Conservation (phyloP, 495 filamentous ascomycete genomes). For the Haplographium delicatum region DNA sequence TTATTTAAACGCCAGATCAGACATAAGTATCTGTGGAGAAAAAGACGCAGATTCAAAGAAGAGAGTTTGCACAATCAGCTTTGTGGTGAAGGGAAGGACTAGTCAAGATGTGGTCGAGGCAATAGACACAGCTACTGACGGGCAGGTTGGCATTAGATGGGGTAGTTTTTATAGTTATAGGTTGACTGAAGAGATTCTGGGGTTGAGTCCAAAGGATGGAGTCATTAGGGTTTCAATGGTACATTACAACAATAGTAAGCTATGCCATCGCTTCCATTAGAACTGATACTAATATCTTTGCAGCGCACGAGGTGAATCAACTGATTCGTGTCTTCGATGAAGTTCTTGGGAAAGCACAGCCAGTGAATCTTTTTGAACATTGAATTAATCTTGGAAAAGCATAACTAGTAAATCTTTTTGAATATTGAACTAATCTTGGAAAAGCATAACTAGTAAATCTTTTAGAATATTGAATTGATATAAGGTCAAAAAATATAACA, state of each 20-base stretch:
- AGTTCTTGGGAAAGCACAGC: slow-evolving; percentile 9
- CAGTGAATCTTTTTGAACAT: too few species aligned
- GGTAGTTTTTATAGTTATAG: slow-evolving; percentile 64
- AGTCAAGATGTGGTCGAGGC: slow-evolving; percentile 54
- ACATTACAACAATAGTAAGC: slow-evolving; percentile 71
- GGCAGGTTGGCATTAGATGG: slow-evolving; percentile 54
- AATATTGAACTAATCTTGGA: too few species aligned
- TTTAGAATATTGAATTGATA: too few species aligned
- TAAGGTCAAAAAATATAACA: too few species aligned
- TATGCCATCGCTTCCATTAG: neutral
- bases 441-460: too few species aligned
- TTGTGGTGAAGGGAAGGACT: slow-evolving; percentile 51
- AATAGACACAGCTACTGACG: slow-evolving; percentile 47
- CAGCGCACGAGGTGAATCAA: slow-evolving; percentile 51
- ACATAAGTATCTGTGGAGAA: slow-evolving; percentile 55
- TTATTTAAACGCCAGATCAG: slow-evolving; percentile 43
- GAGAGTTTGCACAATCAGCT: slow-evolving; percentile 63
- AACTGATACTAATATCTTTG: slow-evolving; percentile 19
- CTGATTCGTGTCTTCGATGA: slow-evolving; percentile 43
- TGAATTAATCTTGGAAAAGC: too few species aligned
- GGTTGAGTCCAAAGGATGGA: slow-evolving; percentile 50
- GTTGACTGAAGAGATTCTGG: slow-evolving; percentile 54
- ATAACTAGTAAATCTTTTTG: too few species aligned
- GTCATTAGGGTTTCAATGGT: slow-evolving; percentile 66
- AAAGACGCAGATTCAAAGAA: slow-evolving; percentile 33